Conservation (phyloP, 371 early-diverging fungal species). For the Edhazardia aedis region DNA sequence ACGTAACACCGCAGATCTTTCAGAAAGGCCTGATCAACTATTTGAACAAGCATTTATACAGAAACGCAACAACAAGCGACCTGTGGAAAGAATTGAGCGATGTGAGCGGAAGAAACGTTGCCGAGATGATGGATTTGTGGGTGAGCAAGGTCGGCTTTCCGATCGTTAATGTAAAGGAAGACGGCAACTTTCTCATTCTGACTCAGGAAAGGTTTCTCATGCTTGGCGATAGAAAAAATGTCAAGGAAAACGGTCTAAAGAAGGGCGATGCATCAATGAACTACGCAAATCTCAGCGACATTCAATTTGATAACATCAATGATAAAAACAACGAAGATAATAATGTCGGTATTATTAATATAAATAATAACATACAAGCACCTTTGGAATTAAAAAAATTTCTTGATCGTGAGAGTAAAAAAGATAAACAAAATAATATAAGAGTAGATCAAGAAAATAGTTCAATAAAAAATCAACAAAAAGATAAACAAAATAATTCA, state of each 20-base stretch:
- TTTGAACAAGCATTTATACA: conserved; percentile 55
- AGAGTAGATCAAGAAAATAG: too few species aligned
- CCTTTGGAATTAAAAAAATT: too few species aligned
- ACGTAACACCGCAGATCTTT: conserved; percentile 52
- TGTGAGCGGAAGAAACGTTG: conserved; percentile 53
- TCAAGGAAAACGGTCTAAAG: neutral
- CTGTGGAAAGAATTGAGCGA: conserved; percentile 58
- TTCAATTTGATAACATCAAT: too few species aligned
- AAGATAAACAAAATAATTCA: too few species aligned
- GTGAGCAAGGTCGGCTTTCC: conserved; percentile 58
- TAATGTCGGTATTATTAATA: too few species aligned
- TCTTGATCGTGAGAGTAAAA: too few species aligned
- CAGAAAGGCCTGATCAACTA: conserved; percentile 55
- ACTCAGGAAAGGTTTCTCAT: neutral
- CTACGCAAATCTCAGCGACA: too few species aligned
- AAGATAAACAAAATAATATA: too few species aligned
- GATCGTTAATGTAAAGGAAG: conserved; percentile 1
- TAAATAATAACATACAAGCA: too few species aligned
- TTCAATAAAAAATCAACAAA: too few species aligned
- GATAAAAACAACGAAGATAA: too few species aligned
- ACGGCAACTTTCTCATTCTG: neutral
- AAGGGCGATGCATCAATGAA: too few species aligned
- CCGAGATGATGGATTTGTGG: conserved; percentile 62
- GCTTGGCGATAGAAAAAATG: neutral
- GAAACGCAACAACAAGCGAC: conserved; percentile 60